These are phyloP conservation scores for Podospora australis DNA, from an alignment of 495 filamentous ascomycete genomes.

Conservation along the genomic window DNA sequence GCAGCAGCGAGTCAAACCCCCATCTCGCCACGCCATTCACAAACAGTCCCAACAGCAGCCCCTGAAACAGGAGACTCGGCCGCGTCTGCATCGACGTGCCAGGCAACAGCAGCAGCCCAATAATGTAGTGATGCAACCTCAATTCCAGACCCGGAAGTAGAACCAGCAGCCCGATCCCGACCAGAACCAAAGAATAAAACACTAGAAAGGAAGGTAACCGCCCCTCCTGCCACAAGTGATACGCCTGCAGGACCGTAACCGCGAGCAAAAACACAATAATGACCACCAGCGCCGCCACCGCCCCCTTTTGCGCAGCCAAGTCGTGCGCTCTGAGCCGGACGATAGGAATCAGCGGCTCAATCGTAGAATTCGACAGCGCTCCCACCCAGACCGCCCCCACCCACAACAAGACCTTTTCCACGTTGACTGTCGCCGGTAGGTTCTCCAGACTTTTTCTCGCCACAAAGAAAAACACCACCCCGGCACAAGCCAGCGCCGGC, in stretches of 20 bases:
- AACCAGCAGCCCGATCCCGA: constrained; percentile 55
- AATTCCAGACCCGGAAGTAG: constrained; percentile 75
- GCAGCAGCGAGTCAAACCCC: constrained; percentile 87
- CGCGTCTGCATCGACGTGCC: constrained; percentile 82
- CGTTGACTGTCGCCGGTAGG: neutral
- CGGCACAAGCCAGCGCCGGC: constrained; percentile 68
- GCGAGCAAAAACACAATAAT: constrained; percentile 56
- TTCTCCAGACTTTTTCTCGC: constrained; percentile 52
- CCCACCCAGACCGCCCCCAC: constrained; percentile 72
- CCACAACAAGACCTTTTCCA: constrained; percentile 49
- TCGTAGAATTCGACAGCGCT: constrained; percentile 74
- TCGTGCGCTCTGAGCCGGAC: constrained; percentile 70
- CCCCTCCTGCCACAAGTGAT: constrained; percentile 67
- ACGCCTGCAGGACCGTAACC: constrained; percentile 62
- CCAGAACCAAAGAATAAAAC: constrained; percentile 59
- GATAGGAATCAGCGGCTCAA: constrained; percentile 71
- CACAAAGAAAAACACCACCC: constrained; percentile 53
- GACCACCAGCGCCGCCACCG: constrained; percentile 60
- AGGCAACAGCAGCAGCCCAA: constrained; percentile 72
- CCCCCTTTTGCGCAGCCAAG: constrained; percentile 69
- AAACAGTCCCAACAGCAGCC: constrained; percentile 79
- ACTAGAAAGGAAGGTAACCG: constrained; percentile 62
- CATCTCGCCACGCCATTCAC: constrained; percentile 89
- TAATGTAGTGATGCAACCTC: constrained; percentile 90
- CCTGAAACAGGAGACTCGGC: constrained; percentile 72